Base-by-base conservation (phyloP, 164 flowering plant genomes). In the Vitis riparia region DNA sequence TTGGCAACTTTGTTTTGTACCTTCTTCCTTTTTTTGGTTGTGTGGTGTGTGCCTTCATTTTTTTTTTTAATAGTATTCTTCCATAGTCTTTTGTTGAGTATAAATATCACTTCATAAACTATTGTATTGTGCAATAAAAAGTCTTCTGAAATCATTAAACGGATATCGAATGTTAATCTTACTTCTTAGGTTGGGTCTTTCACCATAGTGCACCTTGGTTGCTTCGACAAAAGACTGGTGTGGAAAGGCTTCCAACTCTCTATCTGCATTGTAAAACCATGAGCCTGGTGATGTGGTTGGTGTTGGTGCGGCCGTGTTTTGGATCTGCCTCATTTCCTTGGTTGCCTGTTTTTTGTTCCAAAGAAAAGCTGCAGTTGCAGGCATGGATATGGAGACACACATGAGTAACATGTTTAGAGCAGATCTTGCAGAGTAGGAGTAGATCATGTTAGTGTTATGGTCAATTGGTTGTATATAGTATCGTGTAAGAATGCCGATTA, bases 381-480 rank as follows among this genome's bases (percentile, higher is more conserved):
- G 63, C 6, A 68, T 58, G 3, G 73, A 87, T 59, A 94, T 86
- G 74, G 78, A 62, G 1, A 78, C 17, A 68, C 89, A 88, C 4
- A 88, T 61, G 37, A 84, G 63, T 19, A 89, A 53, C 71, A 88
- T 68, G 66, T 79, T 73, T 12, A 89, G 60, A 10, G 77, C 55
- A 23, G 85, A 66, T 67, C 67, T 85, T 7, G 44, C 7, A 5
- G 86, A 37, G 44, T 8, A 12, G 0, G 92, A 55, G 73, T 77
- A 89, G n/a, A 75, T 69, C 17, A 23, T 23, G 12, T 80, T 79
- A 7, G 83, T 73, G 75, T 84, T 88, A 27, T 87, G 85, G 50
- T 91, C 97, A 51, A 84, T 87, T 0, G 93, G 93, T 80, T 87
- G 85, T 9, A 92, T 88, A 74, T 86, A 80, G 78, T 73, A 88